Percentiles rank a stretch among this genome's conserved stretches.
Evolutionary conservation across 495 filamentous ascomycete genomes (phyloP).

Genomic region (Penicillium roqueforti): DNA sequence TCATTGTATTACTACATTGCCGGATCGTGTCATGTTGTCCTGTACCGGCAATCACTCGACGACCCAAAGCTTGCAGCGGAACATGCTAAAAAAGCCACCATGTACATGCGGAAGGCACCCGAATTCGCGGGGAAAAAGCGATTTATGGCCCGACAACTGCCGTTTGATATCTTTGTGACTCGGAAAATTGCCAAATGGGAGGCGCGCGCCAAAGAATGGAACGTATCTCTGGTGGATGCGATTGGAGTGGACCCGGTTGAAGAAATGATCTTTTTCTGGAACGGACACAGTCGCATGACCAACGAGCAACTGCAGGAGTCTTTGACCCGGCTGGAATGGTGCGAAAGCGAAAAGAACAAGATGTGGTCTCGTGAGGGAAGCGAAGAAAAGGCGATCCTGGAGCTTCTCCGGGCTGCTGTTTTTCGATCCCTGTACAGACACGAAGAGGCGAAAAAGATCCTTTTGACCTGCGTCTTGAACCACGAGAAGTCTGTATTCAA

Average conservation of each 20-base stretch:
- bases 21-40: conserved; percentile 68
- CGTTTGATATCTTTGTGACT: conserved; percentile 83
- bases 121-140: conserved; percentile 76
- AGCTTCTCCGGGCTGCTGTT: conserved; percentile 63
- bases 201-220: conserved; percentile 63
- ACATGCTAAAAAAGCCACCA: conserved; percentile 62
- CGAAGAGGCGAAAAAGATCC: conserved; percentile 58
- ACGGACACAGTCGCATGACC: conserved; percentile 71
- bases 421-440: conserved; percentile 57
- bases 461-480: conserved; percentile 56
- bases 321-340: conserved; percentile 62
- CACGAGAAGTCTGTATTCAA: conserved; percentile 69
- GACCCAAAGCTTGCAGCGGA: conserved; percentile 48
- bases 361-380: conserved; percentile 54
- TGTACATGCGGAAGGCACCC: conserved; percentile 67
- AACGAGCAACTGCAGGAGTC: conserved; percentile 59
- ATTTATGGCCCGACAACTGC: conserved; percentile 84
- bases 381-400: conserved; percentile 72
- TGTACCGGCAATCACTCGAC: conserved; percentile 59
- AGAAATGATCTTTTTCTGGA: conserved; percentile 98
- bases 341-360: conserved; percentile 50
- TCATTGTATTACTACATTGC: conserved; percentile 88
- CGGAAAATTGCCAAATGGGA: conserved; percentile 92
- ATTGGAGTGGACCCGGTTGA: conserved; percentile 78
- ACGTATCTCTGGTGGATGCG: conserved; percentile 71